Evolutionary conservation across 768 basidiomycete species (phyloP).

Genomic region (Cytidiella melzeri): DNA sequence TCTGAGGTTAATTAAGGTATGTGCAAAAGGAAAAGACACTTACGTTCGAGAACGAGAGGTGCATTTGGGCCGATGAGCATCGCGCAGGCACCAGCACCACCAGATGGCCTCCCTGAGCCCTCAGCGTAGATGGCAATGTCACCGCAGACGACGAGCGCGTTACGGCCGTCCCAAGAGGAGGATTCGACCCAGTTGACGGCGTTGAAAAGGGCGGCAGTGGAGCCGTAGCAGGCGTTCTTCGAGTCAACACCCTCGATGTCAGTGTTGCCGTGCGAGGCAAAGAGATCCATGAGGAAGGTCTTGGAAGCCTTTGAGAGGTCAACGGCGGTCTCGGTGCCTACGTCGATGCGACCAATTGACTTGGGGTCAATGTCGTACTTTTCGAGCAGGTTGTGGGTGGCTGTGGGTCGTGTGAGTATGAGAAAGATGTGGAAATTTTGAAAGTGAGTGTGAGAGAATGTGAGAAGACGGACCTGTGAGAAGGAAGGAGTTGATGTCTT

Average conservation of each 20-base stretch:
- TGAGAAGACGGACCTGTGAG: conserved; percentile 64
- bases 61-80: conserved; percentile 96
- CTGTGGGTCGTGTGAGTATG: conserved; percentile 33
- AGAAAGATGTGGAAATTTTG: background rate
- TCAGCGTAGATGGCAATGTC: conserved; percentile 99
- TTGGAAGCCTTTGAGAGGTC: conserved; percentile 99
- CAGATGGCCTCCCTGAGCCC: conserved; percentile 90
- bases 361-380: conserved; percentile 96
- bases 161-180: conserved; percentile 93
- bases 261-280: conserved; percentile 84
- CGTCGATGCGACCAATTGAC: conserved; percentile 95
- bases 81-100: conserved; percentile 94
- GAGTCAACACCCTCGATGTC: conserved; percentile 99
- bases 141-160: conserved; percentile 93
- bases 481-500: conserved; percentile 98
- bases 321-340: conserved; percentile 98
- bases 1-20: conserved; percentile 15
- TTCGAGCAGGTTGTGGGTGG: conserved; percentile 81
- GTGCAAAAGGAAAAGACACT: conserved; percentile 35
- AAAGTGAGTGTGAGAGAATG: background rate
- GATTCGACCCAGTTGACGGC: conserved; percentile 98
- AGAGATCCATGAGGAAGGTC: conserved; percentile 97
- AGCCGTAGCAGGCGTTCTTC: conserved; percentile 99
- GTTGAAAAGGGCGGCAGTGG: conserved; percentile 98
- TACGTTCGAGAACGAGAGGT: conserved; percentile 91